Conservation (phyloP, 192 early-diverging fungal species). For the Umbelopsis isabellina region DNA sequence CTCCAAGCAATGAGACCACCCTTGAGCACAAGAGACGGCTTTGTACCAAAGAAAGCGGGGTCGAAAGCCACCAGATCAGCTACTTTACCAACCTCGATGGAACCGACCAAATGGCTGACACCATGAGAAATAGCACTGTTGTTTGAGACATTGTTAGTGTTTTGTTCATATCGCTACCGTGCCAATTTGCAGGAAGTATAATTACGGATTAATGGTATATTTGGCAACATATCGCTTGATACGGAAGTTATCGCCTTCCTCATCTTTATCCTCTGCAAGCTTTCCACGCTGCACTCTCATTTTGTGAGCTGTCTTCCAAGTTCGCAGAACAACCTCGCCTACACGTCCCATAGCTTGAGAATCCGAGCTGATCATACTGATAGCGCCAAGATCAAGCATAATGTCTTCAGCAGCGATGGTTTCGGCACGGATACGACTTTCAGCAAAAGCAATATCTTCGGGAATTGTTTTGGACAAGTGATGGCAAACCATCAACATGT, state of each 20-base stretch:
- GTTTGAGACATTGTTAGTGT: background rate
- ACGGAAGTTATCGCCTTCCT: constrained; percentile 82
- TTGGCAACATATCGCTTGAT: constrained; percentile 93
- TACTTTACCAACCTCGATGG: constrained; percentile 92
- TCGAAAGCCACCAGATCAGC: constrained; percentile 90
- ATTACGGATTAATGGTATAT: constrained; percentile 97
- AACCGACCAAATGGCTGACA: constrained; percentile 85
- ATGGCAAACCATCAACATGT: constrained; percentile 99
- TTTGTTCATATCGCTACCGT: background rate
- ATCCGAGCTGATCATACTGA: constrained; percentile 93
- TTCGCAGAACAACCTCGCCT: constrained; percentile 89
- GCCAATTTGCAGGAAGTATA: constrained; percentile 24
- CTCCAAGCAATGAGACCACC: constrained; percentile 85
- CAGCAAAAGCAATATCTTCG: constrained; percentile 97
- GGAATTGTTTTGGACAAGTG: constrained; percentile 91
- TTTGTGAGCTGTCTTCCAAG: constrained; percentile 96
- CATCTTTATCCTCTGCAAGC: constrained; percentile 51
- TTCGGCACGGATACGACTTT: constrained; percentile 93
- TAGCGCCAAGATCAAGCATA: constrained; percentile 94
- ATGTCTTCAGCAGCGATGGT: constrained; percentile 97
- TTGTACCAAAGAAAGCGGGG: constrained; percentile 87
- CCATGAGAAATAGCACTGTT: constrained; percentile 85
- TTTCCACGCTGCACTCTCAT: constrained; percentile 87
- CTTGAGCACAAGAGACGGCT: constrained; percentile 87
- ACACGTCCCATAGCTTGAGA: constrained; percentile 97